Base-by-base conservation (phyloP, 306 rosid species). In the Elaeagnus macrophylla region DNA sequence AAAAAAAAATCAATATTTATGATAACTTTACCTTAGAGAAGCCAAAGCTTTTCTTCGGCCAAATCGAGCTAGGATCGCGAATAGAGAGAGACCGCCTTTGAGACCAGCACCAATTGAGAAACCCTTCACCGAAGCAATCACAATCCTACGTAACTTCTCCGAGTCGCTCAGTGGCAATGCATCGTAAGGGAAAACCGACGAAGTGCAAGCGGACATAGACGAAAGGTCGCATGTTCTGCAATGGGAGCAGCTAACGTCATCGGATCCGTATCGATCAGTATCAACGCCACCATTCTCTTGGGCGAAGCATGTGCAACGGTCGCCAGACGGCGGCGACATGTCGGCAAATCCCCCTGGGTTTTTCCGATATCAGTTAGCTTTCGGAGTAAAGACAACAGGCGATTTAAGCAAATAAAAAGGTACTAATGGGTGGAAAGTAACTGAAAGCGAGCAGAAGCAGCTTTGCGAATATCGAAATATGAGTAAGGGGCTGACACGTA, bases 21-120 rank as follows among this genome's bases (percentile, higher is more conserved):
- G 7, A 2, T 15, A 32, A 59, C 41, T 43, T 40, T 36, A 80
- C 82, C 84, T 75, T 11, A 61, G 66, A n/a, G 88, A 78, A 59
- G 85, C 75, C 64, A 69, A 72, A 52, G 79, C 73, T 62, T 75
- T 84, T 65, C 83, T 68, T 12, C 89, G 79, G 57, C 74, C 74
- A 67, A 84, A 62, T 54, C 96, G 83, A 62, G 68, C 83, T 54
- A 93, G 53, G 73, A 93, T 79, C 32, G 99, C 83, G 75, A 93
- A 87, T 60, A 87, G 79, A 57, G 99, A 88, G 57, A 93, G 95
- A 38, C 96, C 99, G 8, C 96, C 99, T 60, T 87, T 87, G 56
- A 93, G 65, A 52, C 96, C 96, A 58, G 96, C 99, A 48, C 99
- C 99, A 20, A 93, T 79, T 4, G 83, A 52, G 94, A 93, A 93